Conservation (phyloP, 805 yeast genomes). For the Wickerhamomyces sydowiorum region DNA sequence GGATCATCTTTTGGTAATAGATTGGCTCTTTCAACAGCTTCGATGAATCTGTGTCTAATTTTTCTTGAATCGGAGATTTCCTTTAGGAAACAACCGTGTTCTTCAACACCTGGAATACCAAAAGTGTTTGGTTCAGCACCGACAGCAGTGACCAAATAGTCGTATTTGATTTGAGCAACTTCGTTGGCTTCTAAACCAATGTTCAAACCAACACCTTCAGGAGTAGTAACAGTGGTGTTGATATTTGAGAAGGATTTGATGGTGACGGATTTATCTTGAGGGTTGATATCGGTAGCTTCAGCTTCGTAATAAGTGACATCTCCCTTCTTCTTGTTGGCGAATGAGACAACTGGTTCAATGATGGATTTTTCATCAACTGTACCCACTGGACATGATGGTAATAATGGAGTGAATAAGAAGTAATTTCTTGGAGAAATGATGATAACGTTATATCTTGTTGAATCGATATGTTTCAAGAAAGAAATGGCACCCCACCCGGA, state of each 20-base stretch:
- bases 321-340: slow-evolving; percentile 73
- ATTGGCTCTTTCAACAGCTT: slow-evolving; percentile 84
- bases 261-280: slow-evolving; percentile 61
- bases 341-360: slow-evolving; percentile 87
- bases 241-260: slow-evolving; percentile 39
- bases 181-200: slow-evolving; percentile 33
- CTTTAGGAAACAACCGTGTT: slow-evolving; percentile 81
- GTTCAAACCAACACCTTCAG: slow-evolving; percentile 24
- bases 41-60: slow-evolving; percentile 77
- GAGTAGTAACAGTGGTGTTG: slow-evolving; percentile 31
- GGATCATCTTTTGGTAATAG: slow-evolving; percentile 71
- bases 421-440: slow-evolving; percentile 90
- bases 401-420: slow-evolving; percentile 87
- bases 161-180: slow-evolving; percentile 51
- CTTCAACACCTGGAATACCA: slow-evolving; percentile 86
- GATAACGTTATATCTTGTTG: slow-evolving; percentile 82
- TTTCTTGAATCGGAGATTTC: slow-evolving; percentile 83
- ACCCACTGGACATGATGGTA: slow-evolving; percentile 93
- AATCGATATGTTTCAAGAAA: slow-evolving; percentile 76
- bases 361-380: slow-evolving; percentile 86
- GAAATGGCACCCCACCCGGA: slow-evolving; percentile 96
- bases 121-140: slow-evolving; percentile 94
- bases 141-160: slow-evolving; percentile 82
- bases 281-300: slow-evolving; percentile 81
- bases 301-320: slow-evolving; percentile 85